Evolutionary conservation across 1,284 basidiomycete genomes (phyloP).

Genomic region (Leccinum insolens): DNA sequence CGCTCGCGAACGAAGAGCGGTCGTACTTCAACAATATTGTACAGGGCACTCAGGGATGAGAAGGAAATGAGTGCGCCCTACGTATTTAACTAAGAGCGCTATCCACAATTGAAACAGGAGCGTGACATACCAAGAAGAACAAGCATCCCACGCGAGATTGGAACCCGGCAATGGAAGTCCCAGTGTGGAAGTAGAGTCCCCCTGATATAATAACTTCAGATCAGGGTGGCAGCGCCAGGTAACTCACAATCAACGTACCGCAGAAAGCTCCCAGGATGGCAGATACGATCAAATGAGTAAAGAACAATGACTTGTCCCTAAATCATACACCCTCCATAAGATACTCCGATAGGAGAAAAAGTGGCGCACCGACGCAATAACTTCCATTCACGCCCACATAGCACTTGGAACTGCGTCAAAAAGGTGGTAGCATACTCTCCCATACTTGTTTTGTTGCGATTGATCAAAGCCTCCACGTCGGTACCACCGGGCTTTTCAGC

Average conservation of each 20-base stretch:
- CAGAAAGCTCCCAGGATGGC: conserved; percentile 79
- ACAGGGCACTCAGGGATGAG: conserved; percentile 83
- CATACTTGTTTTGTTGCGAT: conserved; percentile 12
- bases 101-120: background rate
- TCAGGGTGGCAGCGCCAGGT: background rate
- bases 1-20: conserved; percentile 87
- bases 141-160: conserved; percentile 89
- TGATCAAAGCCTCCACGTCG: conserved; percentile 28
- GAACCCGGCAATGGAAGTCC: conserved; percentile 84
- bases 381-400: conserved; percentile 83
- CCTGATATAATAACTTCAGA: conserved; percentile 43
- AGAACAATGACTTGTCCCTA: conserved; percentile 81
- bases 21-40: conserved; percentile 81
- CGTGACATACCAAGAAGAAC: conserved; percentile 79
- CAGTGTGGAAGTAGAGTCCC: conserved; percentile 83
- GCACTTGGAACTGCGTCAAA: conserved; percentile 82
- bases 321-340: background rate
- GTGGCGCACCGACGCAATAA: conserved; percentile 63
- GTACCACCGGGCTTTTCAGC: conserved; percentile 18
- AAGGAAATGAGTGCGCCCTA: conserved; percentile 87
- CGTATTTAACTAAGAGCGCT: conserved; percentile 5
- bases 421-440: conserved; percentile 69
- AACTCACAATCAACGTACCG: conserved; percentile 44
- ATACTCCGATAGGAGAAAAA: background rate
- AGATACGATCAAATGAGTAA: conserved; percentile 75